Evolutionary conservation across 495 filamentous ascomycete species (phyloP), one percentile per base, ranked within the genome.

Genomic region (Lasiosphaeria miniovina): DNA sequence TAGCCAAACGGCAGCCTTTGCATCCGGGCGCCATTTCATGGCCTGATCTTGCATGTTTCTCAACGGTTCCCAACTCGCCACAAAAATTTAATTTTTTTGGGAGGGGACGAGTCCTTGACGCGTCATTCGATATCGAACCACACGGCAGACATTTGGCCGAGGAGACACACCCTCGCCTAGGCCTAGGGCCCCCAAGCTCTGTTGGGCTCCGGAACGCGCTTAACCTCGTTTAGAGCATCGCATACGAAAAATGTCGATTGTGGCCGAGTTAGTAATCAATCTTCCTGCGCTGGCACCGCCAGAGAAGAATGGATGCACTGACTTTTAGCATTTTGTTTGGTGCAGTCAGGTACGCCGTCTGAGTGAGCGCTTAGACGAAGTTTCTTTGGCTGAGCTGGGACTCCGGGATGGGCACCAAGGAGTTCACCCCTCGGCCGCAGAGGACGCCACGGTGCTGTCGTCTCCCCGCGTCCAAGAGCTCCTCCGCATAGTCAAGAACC

Each of bases 281-380:
- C 38, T 41, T 12, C 43, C 5, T 56, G 35, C 31, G 24, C 15
- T 24, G 11, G 31, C 7, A 15, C 12, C 12, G 15, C 31, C 24
- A 52, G 24, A 10, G 31, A 38, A 7, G 33, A 41, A 32, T 31
- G n/a, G n/a, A 7, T 41, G 36, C 24, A 12, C 14, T 48, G 24
- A 40, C 33, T 33, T 12, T 56, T 56, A 36, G 31, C 40, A 9
- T 48, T 53, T 34, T 24, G 40, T 49, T 17, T 49, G 60, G 46
- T 61, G 6, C 66, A 96, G 93, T 73, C 90, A 92, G 71, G 80
- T 96, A 49, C 85, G 84, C 57, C 84, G 81, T 41, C 76, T 97
- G 55, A 92, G 97, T 71, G 76, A 80, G 45, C 88, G 90, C 63
- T 81, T 98, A 57, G 92, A 96, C 67, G 84, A 84, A 46, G 76